Evolutionary conservation across 306 rosid species (phyloP).

Genomic region (Citrullus mucosospermus): DNA sequence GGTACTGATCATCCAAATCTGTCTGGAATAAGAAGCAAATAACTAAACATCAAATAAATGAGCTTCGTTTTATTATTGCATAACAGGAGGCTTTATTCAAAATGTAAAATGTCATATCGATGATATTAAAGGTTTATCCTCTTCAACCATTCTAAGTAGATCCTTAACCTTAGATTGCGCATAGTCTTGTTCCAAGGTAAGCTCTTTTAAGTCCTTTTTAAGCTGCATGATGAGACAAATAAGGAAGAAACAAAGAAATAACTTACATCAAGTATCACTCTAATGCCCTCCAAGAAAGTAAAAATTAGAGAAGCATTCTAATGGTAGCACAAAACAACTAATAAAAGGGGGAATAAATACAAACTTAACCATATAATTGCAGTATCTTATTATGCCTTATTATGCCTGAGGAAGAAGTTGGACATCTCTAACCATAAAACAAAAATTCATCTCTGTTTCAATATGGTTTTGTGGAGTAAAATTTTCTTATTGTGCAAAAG

Average conservation of each 20-base stretch:
- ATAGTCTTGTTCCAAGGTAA: slow-evolving; percentile 49
- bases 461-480: background rate
- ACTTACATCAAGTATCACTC: background rate
- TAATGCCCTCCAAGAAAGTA: background rate
- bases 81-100: slow-evolving; percentile 12
- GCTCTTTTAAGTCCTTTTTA: slow-evolving; percentile 52
- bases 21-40: slow-evolving; percentile 29
- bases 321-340: background rate
- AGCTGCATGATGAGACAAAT: slow-evolving; percentile 43
- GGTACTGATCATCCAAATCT: slow-evolving; percentile 38
- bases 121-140: slow-evolving; percentile 28
- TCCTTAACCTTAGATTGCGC: slow-evolving; percentile 71
- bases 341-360: background rate
- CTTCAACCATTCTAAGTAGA: slow-evolving; percentile 44
- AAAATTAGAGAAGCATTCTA: background rate
- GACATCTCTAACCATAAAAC: background rate
- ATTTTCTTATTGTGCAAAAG: background rate
- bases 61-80: background rate
- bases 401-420: background rate
- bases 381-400: background rate
- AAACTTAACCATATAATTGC: background rate
- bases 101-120: slow-evolving; percentile 7
- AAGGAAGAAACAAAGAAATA: background rate
- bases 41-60: slow-evolving; percentile 13
- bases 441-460: background rate